Base-by-base conservation (phyloP, 495 filamentous ascomycete species). In the Immersiella caudata region DNA sequence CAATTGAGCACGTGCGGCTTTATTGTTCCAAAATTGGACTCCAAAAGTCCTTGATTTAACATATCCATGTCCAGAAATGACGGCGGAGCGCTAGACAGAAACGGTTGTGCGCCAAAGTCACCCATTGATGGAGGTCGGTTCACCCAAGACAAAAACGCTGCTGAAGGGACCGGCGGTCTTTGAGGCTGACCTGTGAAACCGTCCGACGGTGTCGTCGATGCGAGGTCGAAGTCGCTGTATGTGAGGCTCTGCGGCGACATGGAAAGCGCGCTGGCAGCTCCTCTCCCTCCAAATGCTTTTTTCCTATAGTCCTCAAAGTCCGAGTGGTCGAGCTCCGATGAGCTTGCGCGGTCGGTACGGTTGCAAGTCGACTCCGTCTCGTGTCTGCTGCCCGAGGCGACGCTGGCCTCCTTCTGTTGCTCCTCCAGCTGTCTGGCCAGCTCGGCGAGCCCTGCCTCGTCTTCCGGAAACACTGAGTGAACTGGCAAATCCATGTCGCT, bases 401-500 rank as follows among this genome's bases (percentile, higher is more conserved):
- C 75, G 20, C 59, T 68, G 27, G 71, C 67, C 62, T 79, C 70
- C 29, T 69, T 67, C 60, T 82, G 79, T 27, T 83, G 80, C 36
- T 79, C 79, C 50, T 83, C 78, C 26, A 85, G 70, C 60, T 82
- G 78, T 21, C 78, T 78, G 29, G 80, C 79, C 62, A 85, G 74
- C 66, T 84, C 82, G n/a, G 79, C 75, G 56, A 87, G 74, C 27
- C 82, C 83, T 14, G 80, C 78, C 71, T 81, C 81, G 67, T 84
- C 81, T 67, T 87, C 84, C 64, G 84, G 84, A 67, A 87, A 86
- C 24, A 83, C 73, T 20, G 79, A 78, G 56, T 82, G 79, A 29
- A 79, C 74, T 29, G 84, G 84, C n/a, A 86, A 80, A 68, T 87
- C 84, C 65, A 83, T 76, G 71, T 84, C 82, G 61, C 74, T 78